These are phyloP conservation scores for Nymphaea colorata DNA, from an alignment of 164 flowering plant species.

Conservation along the genomic window DNA sequence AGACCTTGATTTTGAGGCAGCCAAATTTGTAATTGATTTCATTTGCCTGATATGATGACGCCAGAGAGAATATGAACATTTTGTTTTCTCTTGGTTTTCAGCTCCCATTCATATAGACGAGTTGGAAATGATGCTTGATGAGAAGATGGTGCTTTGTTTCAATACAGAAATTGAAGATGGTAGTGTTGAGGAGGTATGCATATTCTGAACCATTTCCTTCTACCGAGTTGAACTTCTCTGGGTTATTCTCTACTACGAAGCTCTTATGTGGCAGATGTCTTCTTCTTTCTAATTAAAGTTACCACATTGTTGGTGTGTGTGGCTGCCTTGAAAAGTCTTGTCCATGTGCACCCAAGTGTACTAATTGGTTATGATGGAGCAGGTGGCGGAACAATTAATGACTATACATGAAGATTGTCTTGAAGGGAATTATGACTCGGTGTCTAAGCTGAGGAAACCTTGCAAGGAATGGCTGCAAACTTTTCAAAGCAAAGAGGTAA, in stretches of 20 bases:
- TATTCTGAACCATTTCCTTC: background rate
- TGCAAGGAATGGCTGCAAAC: slow-evolving; percentile 3
- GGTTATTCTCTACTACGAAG: background rate
- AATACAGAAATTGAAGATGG: slow-evolving; percentile 30
- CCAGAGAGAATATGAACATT: background rate
- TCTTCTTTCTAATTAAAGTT: background rate
- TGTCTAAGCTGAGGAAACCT: slow-evolving; percentile 20
- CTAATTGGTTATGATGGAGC: background rate
- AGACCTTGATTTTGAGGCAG: no score
- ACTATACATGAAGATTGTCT: slow-evolving; percentile 59
- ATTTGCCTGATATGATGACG: no score
- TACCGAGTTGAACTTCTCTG: background rate
- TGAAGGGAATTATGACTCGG: slow-evolving; percentile 35
- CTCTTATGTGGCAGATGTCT: background rate
- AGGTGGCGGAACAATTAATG: slow-evolving; percentile 64
- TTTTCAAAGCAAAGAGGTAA: slow-evolving; percentile 12
- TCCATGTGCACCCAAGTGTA: background rate
- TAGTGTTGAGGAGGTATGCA: slow-evolving; percentile 30
- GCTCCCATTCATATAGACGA: slow-evolving; percentile 21
- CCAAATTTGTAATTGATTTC: no score
- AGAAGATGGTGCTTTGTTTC: slow-evolving; percentile 22
- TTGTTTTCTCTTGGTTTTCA: slow-evolving; percentile 1
- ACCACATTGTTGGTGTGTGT: background rate
- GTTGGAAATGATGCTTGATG: slow-evolving; percentile 23
- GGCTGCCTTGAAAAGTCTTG: background rate